Conservation (phyloP, 352 stramenopile genomes). For the Globisporangium abappressorium region DNA sequence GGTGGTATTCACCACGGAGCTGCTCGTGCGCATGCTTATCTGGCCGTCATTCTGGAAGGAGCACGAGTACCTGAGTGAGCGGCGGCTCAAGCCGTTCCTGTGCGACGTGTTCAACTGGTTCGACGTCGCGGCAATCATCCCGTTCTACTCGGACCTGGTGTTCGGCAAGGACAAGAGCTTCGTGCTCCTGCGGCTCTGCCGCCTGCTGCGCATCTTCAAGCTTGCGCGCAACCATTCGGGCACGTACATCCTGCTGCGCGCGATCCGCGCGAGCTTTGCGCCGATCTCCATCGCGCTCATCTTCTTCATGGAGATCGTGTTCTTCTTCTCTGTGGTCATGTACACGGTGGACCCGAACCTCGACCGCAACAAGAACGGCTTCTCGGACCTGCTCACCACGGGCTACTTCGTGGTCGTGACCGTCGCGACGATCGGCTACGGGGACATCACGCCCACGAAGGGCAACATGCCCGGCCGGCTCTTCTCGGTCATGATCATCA, state of each 20-base stretch:
- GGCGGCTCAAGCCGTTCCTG: slow-evolving; percentile 63
- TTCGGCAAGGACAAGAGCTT: slow-evolving; percentile 75
- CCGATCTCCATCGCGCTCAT: slow-evolving; percentile 78
- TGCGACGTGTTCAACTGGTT: slow-evolving; percentile 84
- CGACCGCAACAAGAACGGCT: slow-evolving; percentile 56
- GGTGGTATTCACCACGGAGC: slow-evolving; percentile 62
- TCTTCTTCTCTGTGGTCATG: slow-evolving; percentile 80
- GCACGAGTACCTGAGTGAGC: slow-evolving; percentile 65
- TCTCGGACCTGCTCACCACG: slow-evolving; percentile 70
- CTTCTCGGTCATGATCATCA: slow-evolving; percentile 80
- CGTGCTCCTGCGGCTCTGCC: slow-evolving; percentile 63
- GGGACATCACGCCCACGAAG: slow-evolving; percentile 73
- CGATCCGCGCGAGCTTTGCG: slow-evolving; percentile 67
- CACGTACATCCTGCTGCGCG: slow-evolving; percentile 73
- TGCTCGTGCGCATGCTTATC: slow-evolving; percentile 66
- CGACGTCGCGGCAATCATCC: slow-evolving; percentile 60
- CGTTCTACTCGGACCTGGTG: slow-evolving; percentile 75
- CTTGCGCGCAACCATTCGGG: slow-evolving; percentile 74
- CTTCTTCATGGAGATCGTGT: slow-evolving; percentile 79
- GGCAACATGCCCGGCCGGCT: slow-evolving; percentile 60
- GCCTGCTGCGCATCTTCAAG: slow-evolving; percentile 79
- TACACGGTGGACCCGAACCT: slow-evolving; percentile 78
- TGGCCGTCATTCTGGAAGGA: slow-evolving; percentile 75
- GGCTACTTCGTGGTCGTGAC: slow-evolving; percentile 80
- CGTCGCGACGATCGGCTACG: slow-evolving; percentile 72